phyloP scores from a whole-genome alignment of 371 early-diverging fungal species.

The Amoeboaphelidium occidentale region DNA sequence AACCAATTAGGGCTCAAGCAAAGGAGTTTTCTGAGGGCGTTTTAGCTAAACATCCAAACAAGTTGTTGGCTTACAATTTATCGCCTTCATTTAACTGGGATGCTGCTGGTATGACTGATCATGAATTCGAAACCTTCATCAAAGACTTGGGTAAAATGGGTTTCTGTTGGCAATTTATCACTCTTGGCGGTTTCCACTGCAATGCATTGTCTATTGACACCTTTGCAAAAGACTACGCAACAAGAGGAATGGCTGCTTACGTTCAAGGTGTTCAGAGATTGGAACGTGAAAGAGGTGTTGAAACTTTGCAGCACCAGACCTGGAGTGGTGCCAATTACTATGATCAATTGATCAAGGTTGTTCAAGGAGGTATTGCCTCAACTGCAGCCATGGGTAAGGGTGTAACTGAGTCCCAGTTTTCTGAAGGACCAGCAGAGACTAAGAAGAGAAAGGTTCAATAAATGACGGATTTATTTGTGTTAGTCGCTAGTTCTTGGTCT shows the following conservation, averaged over 20 bases:
- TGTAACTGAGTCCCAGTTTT: constrained; percentile 12
- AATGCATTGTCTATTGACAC: constrained; percentile 43
- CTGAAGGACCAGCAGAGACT: too few species aligned
- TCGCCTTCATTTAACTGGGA: constrained; percentile 98
- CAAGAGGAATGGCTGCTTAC: constrained; percentile 82
- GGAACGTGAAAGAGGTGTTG: constrained; percentile 70
- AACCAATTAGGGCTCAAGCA: constrained; percentile 75
- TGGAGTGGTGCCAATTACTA: constrained; percentile 95
- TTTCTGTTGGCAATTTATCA: constrained; percentile 95
- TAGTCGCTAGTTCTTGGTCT: too few species aligned
- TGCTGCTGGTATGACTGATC: constrained; percentile 76
- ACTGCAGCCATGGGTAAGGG: constrained; percentile 95
- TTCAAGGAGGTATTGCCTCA: constrained; percentile 74
- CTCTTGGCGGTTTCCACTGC: constrained; percentile 88
- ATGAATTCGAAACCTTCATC: constrained; percentile 60
- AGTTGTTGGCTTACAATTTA: constrained; percentile 77
- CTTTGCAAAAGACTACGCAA: constrained; percentile 72
- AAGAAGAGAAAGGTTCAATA: too few species aligned
- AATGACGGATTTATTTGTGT: too few species aligned
- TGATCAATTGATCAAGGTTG: constrained; percentile 73
- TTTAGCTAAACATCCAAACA: constrained; percentile 21
- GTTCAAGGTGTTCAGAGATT: constrained; percentile 78
- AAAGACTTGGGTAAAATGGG: constrained; percentile 64
- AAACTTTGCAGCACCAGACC: constrained; percentile 84
- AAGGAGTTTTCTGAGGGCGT: constrained; percentile 75